phyloP scores from a whole-genome alignment of 2,329 filamentous ascomycete genomes.

The Cladophialophora exuberans region DNA sequence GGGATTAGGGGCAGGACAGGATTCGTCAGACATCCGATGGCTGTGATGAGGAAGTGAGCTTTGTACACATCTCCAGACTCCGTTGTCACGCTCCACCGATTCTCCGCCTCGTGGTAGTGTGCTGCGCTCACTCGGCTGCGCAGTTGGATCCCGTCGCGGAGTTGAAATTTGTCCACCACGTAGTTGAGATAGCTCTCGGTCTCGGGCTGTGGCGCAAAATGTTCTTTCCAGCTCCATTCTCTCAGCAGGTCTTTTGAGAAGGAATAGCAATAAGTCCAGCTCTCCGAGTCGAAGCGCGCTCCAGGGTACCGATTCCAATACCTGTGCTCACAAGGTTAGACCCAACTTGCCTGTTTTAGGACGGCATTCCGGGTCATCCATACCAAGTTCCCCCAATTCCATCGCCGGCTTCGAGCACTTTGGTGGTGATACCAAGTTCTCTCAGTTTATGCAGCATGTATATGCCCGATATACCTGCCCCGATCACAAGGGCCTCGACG shows the following conservation, averaged over 20 bases:
- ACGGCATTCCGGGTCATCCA: constrained; percentile 5
- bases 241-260: constrained; percentile 34
- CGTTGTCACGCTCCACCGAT: constrained; percentile 50
- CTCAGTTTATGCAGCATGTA: constrained; percentile 47
- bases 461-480: constrained; percentile 50
- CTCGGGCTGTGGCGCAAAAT: constrained; percentile 33
- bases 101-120: constrained; percentile 40
- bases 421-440: constrained; percentile 45
- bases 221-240: constrained; percentile 28
- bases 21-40: constrained; percentile 54
- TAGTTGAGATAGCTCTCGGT: constrained; percentile 49
- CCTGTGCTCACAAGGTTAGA: constrained; percentile 1
- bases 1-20: constrained; percentile 58
- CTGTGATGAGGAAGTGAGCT: constrained; percentile 49
- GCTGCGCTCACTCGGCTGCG: constrained; percentile 47
- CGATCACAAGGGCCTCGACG: constrained; percentile 45
- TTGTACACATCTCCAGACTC: constrained; percentile 43
- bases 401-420: constrained; percentile 17
- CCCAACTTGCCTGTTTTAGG: too few relatives aligned
- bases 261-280: constrained; percentile 35
- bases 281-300: constrained; percentile 42
- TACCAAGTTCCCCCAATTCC: constrained; percentile 19
- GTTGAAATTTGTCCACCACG: constrained; percentile 47
- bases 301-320: constrained; percentile 26
- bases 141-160: constrained; percentile 51